Evolutionary conservation across 2,329 filamentous ascomycete genomes (phyloP), one percentile per base, ranked within the genome.

Genomic region (Eutypa lata): DNA sequence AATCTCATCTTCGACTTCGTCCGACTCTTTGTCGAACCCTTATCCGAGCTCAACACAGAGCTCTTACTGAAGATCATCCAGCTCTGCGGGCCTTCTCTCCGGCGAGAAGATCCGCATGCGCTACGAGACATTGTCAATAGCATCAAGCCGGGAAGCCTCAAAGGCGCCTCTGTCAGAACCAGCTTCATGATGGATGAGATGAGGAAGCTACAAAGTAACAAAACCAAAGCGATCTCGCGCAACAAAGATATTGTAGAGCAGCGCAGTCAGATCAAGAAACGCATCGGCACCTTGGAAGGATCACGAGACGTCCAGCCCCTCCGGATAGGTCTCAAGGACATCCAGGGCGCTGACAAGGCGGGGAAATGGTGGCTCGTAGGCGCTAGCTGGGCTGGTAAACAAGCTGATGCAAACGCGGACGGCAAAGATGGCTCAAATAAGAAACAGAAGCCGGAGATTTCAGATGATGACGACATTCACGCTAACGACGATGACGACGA

Each of bases 341-440:
- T 99, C 49, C 85, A 85, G 57, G 84, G 92, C 56, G 87, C 88
- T 0, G 89, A 93, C 40, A 93, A 89, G 67, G 89, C 87, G 66
- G 94, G 94, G 1, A 97, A 96, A 74, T 99, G 94, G 94, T 99
- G 94, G 94, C 83, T 97, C 19, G 90, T 97, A 5, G 94, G 94
- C 49, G 93, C 94, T n/a, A 96, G 91, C 70, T 97, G 93, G 83
- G 75, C 80, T 3, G 82, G 80, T 5, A 61, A 58, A 31, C 49
- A 61, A 44, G 51, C 61, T 44, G 53, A 58, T 16, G 49, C 56
- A 19, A 42, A 38, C 6, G 77, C 76, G 40, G 61, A 58, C 11
- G 14, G 42, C 42, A 45, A 28, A 21, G 7, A 19, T 18, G 26
- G 42, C 7, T 14, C 18, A 18, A 62, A 60, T 35, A 61, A 61